Percentiles rank a stretch among this genome's conserved stretches.
Evolutionary conservation across 768 basidiomycete genomes (phyloP).

Genomic region (Xerocomellus chrysenteron): DNA sequence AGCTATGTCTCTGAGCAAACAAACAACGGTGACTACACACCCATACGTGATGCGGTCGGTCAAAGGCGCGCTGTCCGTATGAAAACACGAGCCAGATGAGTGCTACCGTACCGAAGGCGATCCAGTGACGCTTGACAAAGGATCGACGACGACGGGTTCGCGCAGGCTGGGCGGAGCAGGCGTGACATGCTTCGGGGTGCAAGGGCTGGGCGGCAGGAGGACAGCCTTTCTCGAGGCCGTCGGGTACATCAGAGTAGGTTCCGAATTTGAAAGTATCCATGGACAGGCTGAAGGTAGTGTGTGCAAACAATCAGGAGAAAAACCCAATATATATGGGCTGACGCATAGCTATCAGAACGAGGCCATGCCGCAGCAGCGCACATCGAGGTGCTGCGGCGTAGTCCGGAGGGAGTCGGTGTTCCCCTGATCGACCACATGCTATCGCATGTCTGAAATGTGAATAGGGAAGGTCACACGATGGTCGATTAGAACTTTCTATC

Average conservation of each 20-base stretch:
- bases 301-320: background rate
- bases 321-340: background rate
- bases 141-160: background rate
- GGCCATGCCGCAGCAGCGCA: background rate
- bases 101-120: slow-evolving; percentile 1
- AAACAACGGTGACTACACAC: slow-evolving; percentile 1
- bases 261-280: slow-evolving; percentile 17
- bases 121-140: slow-evolving; percentile 8
- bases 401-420: no score
- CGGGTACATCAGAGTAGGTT: background rate
- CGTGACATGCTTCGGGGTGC: background rate
- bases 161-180: background rate
- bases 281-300: background rate
- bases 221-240: slow-evolving; percentile 21
- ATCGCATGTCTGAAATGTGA: no score
- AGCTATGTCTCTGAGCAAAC: background rate
- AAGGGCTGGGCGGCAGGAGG: slow-evolving; percentile 3
- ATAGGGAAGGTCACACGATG: no score
- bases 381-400: background rate
- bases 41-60: background rate
- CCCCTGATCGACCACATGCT: no score
- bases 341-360: background rate
- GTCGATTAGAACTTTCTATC: no score
- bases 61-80: background rate
- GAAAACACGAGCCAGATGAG: slow-evolving; percentile 18